Conservation (phyloP, 345 rosid genomes). For the Gossypium herbaceum region DNA sequence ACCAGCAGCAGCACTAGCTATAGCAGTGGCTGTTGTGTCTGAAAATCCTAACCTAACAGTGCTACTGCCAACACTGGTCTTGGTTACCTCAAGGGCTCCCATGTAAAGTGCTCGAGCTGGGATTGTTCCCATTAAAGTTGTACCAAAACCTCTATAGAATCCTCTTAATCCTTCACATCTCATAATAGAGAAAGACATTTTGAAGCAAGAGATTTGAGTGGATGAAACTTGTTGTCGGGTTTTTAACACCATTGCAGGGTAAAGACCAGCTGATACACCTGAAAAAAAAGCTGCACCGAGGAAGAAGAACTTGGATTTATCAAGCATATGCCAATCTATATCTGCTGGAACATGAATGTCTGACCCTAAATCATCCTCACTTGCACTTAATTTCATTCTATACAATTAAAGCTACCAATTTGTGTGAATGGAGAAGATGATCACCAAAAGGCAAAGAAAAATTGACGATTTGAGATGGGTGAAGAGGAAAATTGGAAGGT, state of each 20-base stretch:
- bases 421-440: background rate
- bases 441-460: background rate
- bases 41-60: conserved; percentile 70
- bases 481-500: too few relatives aligned
- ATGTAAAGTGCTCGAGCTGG: conserved; percentile 93
- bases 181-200: conserved; percentile 59
- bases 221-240: conserved; percentile 80
- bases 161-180: conserved; percentile 70
- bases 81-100: conserved; percentile 87
- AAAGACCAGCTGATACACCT: conserved; percentile 85
- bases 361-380: too few relatives aligned
- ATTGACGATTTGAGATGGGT: background rate
- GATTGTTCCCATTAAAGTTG: conserved; percentile 83
- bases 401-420: background rate
- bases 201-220: conserved; percentile 50
- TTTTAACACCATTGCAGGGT: conserved; percentile 75
- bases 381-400: background rate
- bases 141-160: conserved; percentile 81
- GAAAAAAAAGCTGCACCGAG: conserved; percentile 85
- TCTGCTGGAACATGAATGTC: conserved; percentile 68
- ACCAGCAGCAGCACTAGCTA: conserved; percentile 83
- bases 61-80: conserved; percentile 70
- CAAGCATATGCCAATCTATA: conserved; percentile 95
- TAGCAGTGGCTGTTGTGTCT: conserved; percentile 57
- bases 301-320: conserved; percentile 83